Conservation (phyloP, 2,329 filamentous ascomycete species). For the Beauveria sp. region DNA sequence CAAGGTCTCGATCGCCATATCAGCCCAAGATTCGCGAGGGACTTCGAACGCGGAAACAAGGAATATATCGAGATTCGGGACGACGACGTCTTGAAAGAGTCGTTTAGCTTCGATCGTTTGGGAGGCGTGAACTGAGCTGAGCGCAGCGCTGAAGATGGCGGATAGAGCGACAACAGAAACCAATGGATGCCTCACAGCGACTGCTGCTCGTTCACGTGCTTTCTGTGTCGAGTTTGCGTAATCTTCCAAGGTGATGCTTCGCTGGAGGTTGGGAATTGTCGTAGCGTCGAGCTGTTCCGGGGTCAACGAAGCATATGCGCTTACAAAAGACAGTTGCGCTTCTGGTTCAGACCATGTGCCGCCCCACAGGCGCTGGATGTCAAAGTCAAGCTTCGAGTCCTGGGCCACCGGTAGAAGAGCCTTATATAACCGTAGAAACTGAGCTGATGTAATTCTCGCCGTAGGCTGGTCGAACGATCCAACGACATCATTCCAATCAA, state of each 20-base stretch:
- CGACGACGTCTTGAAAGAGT: conserved; percentile 58
- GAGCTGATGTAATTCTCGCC: conserved; percentile 65
- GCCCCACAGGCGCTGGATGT: conserved; percentile 86
- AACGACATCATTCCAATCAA: conserved; percentile 66
- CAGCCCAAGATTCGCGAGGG: conserved; percentile 64
- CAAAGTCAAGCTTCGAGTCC: conserved; percentile 46
- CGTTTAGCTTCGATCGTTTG: conserved; percentile 57
- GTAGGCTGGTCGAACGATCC: conserved; percentile 72
- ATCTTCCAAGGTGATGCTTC: conserved; percentile 61
- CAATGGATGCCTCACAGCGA: conserved; percentile 74
- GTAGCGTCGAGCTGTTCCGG: conserved; percentile 73
- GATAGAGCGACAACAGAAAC: conserved; percentile 80
- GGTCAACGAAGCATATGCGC: conserved; percentile 71
- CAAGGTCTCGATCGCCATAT: conserved; percentile 66
- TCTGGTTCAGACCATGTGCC: conserved; percentile 80
- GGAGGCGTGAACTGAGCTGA: conserved; percentile 53
- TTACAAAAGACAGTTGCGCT: conserved; percentile 88
- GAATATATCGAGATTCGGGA: conserved; percentile 71
- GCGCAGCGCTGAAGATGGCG: conserved; percentile 57
- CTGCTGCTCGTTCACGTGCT: conserved; percentile 43
- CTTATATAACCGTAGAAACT: conserved; percentile 76
- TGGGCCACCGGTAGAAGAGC: conserved; percentile 66
- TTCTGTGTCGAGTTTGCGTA: conserved; percentile 42
- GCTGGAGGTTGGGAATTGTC: conserved; percentile 72
- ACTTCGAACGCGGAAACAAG: conserved; percentile 71